Evolutionary conservation across 495 filamentous ascomycete genomes (phyloP), one percentile per base, ranked within the genome.

Genomic region (Aspergillus ellipticus): DNA sequence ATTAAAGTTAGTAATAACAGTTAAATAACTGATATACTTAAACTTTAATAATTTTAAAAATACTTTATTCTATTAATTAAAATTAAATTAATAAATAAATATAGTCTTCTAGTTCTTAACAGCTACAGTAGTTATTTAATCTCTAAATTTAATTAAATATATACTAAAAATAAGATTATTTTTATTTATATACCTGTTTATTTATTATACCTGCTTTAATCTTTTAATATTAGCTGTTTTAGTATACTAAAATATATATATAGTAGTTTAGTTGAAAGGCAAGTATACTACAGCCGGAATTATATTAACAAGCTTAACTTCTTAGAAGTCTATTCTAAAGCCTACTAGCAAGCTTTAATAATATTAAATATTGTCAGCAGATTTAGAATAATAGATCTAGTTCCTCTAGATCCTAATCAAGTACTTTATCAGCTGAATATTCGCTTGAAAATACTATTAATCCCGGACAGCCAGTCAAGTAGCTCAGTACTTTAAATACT

Each of bases 261-360:
- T 51, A 26, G 47, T 42, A 22, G 15, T 8, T 10, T 50, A 10
- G 33, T 51, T 56, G 16, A 50, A 42, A 48, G 51, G 45, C 47
- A 35, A 17, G 37, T 43, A 33, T 17, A 31, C 31, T 19, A 39
- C 21, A 24, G 54, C n/a, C 49, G 42, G 20, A 51, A n/a, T n/a
- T n/a, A n/a, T n/a, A n/a, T n/a, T n/a, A n/a, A n/a, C n/a, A n/a
- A n/a, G n/a, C n/a, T n/a, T 51, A 21, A 13, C 50, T 51, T 51
- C 51, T 19, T 33, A 56, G 29, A 50, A 56, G 49, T 42, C 11
- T 55, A 47, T 48, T 31, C 42, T 21, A 35, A 48, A 20, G 53
- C 43, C 20, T 17, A 42, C 29, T 28, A 31, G 21, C 22, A 42
- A 17, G 47, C 47, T 20, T 56, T 50, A 49, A 51, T 29, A 50